A percentile compares a stretch with the other conserved stretches of the same genome.
Evolutionary conservation across 148 eudicot species (phyloP).

Genomic region (Bassia scoparia): DNA sequence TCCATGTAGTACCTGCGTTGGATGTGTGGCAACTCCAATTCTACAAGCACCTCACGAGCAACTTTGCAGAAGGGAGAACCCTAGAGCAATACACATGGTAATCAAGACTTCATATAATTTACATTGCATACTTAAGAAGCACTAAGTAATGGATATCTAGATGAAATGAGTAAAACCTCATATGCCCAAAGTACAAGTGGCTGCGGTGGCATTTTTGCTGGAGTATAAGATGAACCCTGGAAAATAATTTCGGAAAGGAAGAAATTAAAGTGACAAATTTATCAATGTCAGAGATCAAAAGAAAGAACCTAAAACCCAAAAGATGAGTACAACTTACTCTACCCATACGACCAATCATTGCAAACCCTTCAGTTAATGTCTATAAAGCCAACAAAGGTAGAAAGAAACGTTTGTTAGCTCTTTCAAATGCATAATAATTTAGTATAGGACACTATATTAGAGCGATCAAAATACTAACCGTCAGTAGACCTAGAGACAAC

Average conservation of each 20-base stretch:
- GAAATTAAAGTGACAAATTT: background rate
- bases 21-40: constrained; percentile 89
- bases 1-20: constrained; percentile 54
- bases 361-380: constrained; percentile 94
- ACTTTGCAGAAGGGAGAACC: constrained; percentile 94
- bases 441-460: background rate
- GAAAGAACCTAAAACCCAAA: background rate
- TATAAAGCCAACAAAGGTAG: constrained; percentile 30
- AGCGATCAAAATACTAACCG: constrained; percentile 45
- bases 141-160: constrained; percentile 1
- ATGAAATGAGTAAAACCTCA: constrained; percentile 49
- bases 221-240: constrained; percentile 73
- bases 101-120: constrained; percentile 4
- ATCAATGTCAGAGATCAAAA: background rate
- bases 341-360: constrained; percentile 96
- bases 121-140: background rate
- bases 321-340: constrained; percentile 40
- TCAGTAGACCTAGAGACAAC: constrained; percentile 82
- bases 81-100: constrained; percentile 37
- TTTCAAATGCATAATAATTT: background rate
- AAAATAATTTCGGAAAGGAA: constrained; percentile 13
- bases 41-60: constrained; percentile 95
- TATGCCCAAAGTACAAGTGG: constrained; percentile 94
- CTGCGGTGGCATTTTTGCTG: constrained; percentile 79
- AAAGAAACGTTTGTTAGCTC: constrained; percentile 5